phyloP scores from a whole-genome alignment of 176 grass and related monocot species.

The Chloris gayana region DNA sequence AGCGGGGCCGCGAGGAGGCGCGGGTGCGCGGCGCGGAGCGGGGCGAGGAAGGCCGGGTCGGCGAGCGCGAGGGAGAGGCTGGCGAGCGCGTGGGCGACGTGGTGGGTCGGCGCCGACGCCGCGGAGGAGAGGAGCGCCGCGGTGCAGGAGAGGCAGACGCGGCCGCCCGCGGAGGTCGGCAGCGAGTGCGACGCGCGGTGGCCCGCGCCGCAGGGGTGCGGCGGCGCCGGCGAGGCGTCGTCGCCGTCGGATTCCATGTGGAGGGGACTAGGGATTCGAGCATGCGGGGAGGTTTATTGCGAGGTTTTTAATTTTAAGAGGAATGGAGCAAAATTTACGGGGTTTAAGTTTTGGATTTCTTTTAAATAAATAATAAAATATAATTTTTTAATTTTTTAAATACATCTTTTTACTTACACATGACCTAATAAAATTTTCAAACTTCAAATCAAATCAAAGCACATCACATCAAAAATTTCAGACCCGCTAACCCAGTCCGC shows the following conservation, averaged over 20 bases:
- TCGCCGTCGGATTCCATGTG: conserved; percentile 50
- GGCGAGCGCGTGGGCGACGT: conserved; percentile 84
- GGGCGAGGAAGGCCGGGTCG: conserved; percentile 50
- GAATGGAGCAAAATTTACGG: too few species aligned
- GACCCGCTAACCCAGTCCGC: too few species aligned
- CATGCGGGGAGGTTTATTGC: background rate
- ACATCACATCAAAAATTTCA: too few species aligned
- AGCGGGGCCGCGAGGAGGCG: conserved; percentile 71
- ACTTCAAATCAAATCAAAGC: too few species aligned
- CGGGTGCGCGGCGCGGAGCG: conserved; percentile 55
- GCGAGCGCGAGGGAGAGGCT: conserved; percentile 75
- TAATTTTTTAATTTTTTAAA: too few species aligned
- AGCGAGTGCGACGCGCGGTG: conserved; percentile 71
- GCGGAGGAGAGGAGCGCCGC: conserved; percentile 65
- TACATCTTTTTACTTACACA: too few species aligned
- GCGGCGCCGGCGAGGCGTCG: conserved; percentile 8
- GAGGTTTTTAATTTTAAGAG: background rate
- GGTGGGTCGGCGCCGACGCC: conserved; percentile 62
- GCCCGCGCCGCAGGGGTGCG: conserved; percentile 57
- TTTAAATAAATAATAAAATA: too few species aligned
- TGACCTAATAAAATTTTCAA: too few species aligned
- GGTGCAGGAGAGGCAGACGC: conserved; percentile 76
- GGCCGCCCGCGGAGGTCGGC: conserved; percentile 49
- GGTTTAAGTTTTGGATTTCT: too few species aligned
- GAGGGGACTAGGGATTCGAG: background rate